Evolutionary conservation across 768 basidiomycete species (phyloP), one percentile per base, ranked within the genome.

Genomic region (Boletus sensibilis): DNA sequence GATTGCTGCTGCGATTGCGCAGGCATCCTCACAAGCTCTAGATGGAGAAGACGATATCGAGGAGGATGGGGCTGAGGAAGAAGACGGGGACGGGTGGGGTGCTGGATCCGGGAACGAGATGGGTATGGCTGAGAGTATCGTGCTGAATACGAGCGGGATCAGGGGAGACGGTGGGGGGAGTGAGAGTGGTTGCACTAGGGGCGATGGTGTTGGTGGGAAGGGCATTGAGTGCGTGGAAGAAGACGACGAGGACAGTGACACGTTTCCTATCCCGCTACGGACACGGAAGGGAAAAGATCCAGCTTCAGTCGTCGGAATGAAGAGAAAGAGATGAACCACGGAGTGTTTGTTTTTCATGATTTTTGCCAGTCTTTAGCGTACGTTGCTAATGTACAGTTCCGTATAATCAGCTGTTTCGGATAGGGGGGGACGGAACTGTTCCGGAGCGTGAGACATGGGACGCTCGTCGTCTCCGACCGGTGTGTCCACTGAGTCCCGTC

Each of bases 1-100:
- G 67, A 86, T 92, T 57, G 89, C 88, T 10, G 88, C 88, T 25
- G 87, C 87, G 1, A 85, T 92, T 59, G 90, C 87, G 5, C 85
- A 90, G 61, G 86, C 85, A 4, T 85, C 85, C 50, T 81, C 85
- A 16, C 80, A 81, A 46, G 74, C 75, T n/a, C 82, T 80, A 43
- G 82, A 80, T 43, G 83, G 79, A 5, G 81, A 82, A 21, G 82
- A 85, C 18, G 85, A 78, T 7, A 70, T 63, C 12, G 73, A 63
- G 18, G 74, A 73, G 49, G 69, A 65, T 8, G 64, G 72, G 49
- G 78, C 78, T 2, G 74, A 69, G 16, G 75, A 78, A 63, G 66
- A 68, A 16, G 79, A 77, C 12, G 60, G 79, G 69, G 63, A 80
- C 75, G 65, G 41, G 46, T 74, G 64, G 71, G 68, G 61, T 43